Base-by-base conservation (phyloP, 2,329 filamentous ascomycete species). In the Pezicula rhizophila region DNA sequence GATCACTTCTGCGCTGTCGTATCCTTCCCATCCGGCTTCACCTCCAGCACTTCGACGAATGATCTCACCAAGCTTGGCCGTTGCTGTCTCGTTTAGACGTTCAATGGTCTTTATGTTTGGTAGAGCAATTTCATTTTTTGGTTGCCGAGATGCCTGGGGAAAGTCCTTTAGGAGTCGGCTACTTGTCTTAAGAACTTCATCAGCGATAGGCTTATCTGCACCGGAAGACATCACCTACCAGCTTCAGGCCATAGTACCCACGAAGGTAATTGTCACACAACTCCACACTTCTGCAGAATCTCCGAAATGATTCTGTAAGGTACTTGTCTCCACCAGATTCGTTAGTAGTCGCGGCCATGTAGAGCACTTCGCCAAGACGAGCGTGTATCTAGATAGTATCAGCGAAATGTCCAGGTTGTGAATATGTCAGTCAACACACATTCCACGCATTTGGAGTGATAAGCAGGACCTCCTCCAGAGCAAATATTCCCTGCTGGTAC, bases 361-460 rank as follows among this genome's bases (percentile, higher is more conserved):
- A 89, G 37, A 87, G 74, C 28, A 95, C 70, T 67, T 97, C 93
- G 14, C 90, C 93, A 23, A 96, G 69, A 43, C 87, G 82, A 44
- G 91, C 91, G 66, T 96, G 90, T 55, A 95, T 80, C 86, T 93
- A 61, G 47, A 46, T 28, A 43, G 39, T 48, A 55, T 70, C 54
- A 69, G 65, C 56, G 59, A 57, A 53, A 43, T 51, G 47, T 35
- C 20, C 48, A 15, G 5, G 17, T 20, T 15, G 17, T 15, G 20
- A 43, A 23, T 34, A 34, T 34, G 33, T 33, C 47, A 37, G 48
- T 28, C 33, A 51, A 66, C 87, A 66, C 67, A 93, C 88, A 73
- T 95, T 97, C 91, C 93, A 99, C 17, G 92, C 89, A 71, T 96
- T 95, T 4, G 93, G 92, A 46, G 82, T 80, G 49, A 95, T 75